Evolutionary conservation across 208 protist species (phyloP).

Genomic region (Trypanosoma mega): DNA sequence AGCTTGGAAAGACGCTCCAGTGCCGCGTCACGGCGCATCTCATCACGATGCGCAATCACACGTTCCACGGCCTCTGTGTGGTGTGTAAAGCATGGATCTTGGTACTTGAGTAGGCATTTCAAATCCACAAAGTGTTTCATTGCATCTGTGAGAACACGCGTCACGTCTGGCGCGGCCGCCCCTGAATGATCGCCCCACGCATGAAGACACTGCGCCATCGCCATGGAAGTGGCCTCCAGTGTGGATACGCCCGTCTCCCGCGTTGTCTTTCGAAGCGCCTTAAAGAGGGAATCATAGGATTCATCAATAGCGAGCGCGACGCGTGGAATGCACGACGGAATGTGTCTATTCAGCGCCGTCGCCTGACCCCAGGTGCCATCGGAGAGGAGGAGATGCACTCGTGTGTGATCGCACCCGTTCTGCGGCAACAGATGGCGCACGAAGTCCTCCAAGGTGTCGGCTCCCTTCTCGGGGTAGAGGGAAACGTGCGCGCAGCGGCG

Average conservation of each 20-base stretch:
- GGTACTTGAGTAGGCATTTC: constrained; percentile 69
- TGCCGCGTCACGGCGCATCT: constrained; percentile 30
- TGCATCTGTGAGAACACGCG: constrained; percentile 28
- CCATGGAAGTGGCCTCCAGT: constrained; percentile 79
- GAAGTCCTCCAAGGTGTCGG: constrained; percentile 26
- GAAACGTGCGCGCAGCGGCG: constrained; percentile 24
- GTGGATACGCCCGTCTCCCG: constrained; percentile 72
- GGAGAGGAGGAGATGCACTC: constrained; percentile 64
- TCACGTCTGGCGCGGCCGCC: constrained; percentile 1
- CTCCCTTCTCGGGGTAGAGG: constrained; percentile 45
- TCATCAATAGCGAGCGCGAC: constrained; percentile 50
- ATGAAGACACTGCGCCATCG: constrained; percentile 59
- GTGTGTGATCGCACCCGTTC: neutral
- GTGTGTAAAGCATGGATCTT: constrained; percentile 41
- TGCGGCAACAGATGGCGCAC: constrained; percentile 13
- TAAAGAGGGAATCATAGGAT: constrained; percentile 65
- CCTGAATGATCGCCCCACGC: constrained; percentile 29
- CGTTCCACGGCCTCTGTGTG: constrained; percentile 28
- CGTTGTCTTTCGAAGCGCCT: constrained; percentile 67
- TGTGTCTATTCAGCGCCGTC: constrained; percentile 67
- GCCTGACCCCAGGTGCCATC: constrained; percentile 87
- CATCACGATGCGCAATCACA: constrained; percentile 44
- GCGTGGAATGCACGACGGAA: constrained; percentile 51
- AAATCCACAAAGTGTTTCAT: constrained; percentile 83
- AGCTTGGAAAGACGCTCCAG: constrained; percentile 30